Base-by-base conservation (phyloP, 805 yeast genomes). In the Candida berthetii region DNA sequence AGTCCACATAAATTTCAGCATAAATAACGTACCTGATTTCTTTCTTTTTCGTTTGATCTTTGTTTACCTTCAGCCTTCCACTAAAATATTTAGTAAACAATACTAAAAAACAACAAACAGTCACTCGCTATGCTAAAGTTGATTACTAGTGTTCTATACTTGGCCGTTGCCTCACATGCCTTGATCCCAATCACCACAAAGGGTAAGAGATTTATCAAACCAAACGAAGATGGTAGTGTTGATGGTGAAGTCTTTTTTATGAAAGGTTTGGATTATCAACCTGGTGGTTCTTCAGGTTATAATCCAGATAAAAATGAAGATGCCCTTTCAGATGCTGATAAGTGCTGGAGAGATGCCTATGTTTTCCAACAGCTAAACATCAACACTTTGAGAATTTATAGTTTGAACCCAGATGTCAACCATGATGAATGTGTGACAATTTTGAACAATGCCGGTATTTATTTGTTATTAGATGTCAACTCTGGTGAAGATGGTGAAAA, bases 371-470 rank as follows among this genome's bases (percentile, higher is more conserved):
- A 86, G 55, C 69, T 90, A 39, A 96, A 96, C 4, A 71, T 84
- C 56, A 90, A 90, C 66, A 85, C 96, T 35, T 71, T 90, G 46
- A 77, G 96, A 61, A 83, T 89, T 17, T 87, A 90, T 64, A 77
- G 89, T 3, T 64, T 84, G 45, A 85, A 85, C 57, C 96, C 96
- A 44, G 87, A 86, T 48, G 66, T 85, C 36, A 75, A 87, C 65
- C 97, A 89, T 57, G 95, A 87, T 57, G 85, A 84, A 60, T 90
- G 97, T 69, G 86, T 90, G 93, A 71, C 88, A n/a, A 74, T 79
- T 48, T 78, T 88, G 59, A 87, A 85, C 53, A 82, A 85, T 46
- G 96, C 95, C 3, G 97, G 98, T 25, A 88, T 90, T 50, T 91
- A 90, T 58, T 85, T 89, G 20, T 64, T 90, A 40, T 64, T 89